A percentile compares a stretch with the other conserved stretches of the same genome.
These are phyloP conservation scores for Leccinum subrobustum DNA, from an alignment of 1,284 basidiomycete species.

Conservation along the genomic window DNA sequence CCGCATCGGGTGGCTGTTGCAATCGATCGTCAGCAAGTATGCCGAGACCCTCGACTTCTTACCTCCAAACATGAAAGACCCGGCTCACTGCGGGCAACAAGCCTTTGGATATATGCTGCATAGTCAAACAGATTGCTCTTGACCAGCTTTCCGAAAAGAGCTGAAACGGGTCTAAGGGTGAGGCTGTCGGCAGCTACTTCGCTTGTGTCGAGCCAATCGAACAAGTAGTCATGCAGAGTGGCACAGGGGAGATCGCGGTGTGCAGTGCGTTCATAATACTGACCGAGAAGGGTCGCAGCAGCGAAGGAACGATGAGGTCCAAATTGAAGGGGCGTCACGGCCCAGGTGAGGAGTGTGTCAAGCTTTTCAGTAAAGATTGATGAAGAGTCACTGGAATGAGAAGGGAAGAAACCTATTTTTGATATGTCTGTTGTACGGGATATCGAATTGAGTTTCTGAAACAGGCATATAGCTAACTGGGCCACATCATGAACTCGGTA, in stretches of 20 bases:
- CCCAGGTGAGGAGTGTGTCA: constrained; percentile 83
- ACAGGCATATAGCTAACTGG: neutral
- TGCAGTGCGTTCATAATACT: constrained; percentile 65
- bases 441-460: constrained; percentile 79
- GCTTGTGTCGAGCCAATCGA: constrained; percentile 82
- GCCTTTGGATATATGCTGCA: constrained; percentile 78
- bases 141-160: constrained; percentile 80
- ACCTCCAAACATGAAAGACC: constrained; percentile 60
- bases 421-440: constrained; percentile 67
- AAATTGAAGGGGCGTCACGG: constrained; percentile 80
- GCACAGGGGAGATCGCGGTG: constrained; percentile 55
- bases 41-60: constrained; percentile 8
- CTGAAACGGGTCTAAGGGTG: constrained; percentile 64
- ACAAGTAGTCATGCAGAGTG: constrained; percentile 69
- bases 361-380: constrained; percentile 66
- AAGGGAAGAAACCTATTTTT: constrained; percentile 59
- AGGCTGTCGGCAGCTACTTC: constrained; percentile 56
- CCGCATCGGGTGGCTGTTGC: constrained; percentile 19
- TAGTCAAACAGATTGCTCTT: constrained; percentile 80
- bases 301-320: constrained; percentile 85
- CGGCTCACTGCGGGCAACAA: constrained; percentile 78
- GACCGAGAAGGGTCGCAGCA: constrained; percentile 71
- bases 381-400: constrained; percentile 37
- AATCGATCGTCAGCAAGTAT: neutral
- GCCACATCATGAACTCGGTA: neutral